Evolutionary conservation across 768 basidiomycete genomes (phyloP), one percentile per base, ranked within the genome.

Genomic region (Rhizopogon vesiculosus): DNA sequence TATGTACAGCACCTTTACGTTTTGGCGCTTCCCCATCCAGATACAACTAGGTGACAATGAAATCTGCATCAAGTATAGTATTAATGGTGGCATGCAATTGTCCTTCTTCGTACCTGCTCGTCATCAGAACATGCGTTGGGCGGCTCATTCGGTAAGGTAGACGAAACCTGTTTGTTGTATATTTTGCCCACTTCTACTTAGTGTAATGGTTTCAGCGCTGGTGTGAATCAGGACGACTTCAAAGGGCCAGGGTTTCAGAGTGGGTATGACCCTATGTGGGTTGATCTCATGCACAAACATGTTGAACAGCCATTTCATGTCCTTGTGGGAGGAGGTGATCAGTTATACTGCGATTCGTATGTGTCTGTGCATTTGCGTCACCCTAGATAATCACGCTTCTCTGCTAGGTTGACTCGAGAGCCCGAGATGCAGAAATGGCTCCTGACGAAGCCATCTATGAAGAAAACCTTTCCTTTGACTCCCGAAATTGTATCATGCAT

Each of bases 291-390:
- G 25, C 73, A 82, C 42, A 86, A 89, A 63, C 97, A 98, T 62
- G 76, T 80, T 2, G 80, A 84, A 63, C 74, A 76, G 55, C 94
- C 96, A 0, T 93, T 93, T 66, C 96, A 99, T 64, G 83, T 78
- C n/a, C 77, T 98, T 38, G 86, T 97, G 6, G 96, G 96, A 16
- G 96, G 96, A 18, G 93, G 94, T 10, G 93, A 96, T 68, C 94
- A 96, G 67, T 76, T 97, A 16, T 97, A 93, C 63, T 92, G 91
- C 59, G 91, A 93, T 61, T 74, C 78, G 87, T 87, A 62, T 43
- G 84, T 64, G 5, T 25, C 16, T 31, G 48, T 19, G 15, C 41
- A 54, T 18, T 10, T 45, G 35, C 25, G 42, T n/a, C 4, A 13
- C 19, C 25, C 41, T 44, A 39, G 12, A 31, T 50, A 42, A 19